A percentile compares a stretch with the other conserved stretches of the same genome.
Conservation (phyloP, 2,329 filamentous ascomycete species). For the Pyrenochaeta sp. region DNA sequence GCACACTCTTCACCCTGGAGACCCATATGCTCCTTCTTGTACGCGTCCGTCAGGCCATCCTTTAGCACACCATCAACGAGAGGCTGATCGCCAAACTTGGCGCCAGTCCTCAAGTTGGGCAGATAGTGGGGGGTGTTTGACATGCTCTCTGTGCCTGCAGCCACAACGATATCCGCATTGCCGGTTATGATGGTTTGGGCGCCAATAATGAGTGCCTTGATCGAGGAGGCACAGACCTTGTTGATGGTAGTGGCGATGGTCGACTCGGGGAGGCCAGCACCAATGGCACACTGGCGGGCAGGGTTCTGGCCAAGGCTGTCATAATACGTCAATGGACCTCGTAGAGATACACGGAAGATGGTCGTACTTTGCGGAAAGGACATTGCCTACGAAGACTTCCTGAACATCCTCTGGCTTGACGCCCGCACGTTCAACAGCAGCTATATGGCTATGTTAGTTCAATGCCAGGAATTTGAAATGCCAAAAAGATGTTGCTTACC, state of each 20-base stretch:
- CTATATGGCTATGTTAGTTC: slow-evolving; percentile 47
- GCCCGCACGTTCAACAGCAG: slow-evolving; percentile 84
- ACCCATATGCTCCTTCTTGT: slow-evolving; percentile 97
- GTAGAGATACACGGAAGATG: neutral
- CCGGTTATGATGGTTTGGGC: slow-evolving; percentile 98
- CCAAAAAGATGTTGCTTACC: slow-evolving; percentile 59
- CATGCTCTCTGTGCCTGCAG: slow-evolving; percentile 97
- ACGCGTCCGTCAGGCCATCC: slow-evolving; percentile 94
- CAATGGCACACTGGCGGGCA: slow-evolving; percentile 90
- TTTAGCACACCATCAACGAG: slow-evolving; percentile 92
- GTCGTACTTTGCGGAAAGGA: slow-evolving; percentile 89
- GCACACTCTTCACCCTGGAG: slow-evolving; percentile 92
- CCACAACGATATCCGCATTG: slow-evolving; percentile 90
- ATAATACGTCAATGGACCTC: slow-evolving; percentile 16
- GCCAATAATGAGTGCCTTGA: slow-evolving; percentile 94
- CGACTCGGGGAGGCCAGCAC: slow-evolving; percentile 81
- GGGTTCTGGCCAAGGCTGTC: slow-evolving; percentile 91
- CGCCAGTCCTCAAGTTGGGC: slow-evolving; percentile 81
- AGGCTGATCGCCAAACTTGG: slow-evolving; percentile 92
- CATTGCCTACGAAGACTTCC: slow-evolving; percentile 98
- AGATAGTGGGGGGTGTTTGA: slow-evolving; percentile 98
- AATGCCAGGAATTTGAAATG: slow-evolving; percentile 9
- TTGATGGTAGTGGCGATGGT: slow-evolving; percentile 93
- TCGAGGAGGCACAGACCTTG: slow-evolving; percentile 96
- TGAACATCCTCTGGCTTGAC: slow-evolving; percentile 91